Conservation (phyloP, 148 eudicot genomes). For the Persicaria tinctoria region DNA sequence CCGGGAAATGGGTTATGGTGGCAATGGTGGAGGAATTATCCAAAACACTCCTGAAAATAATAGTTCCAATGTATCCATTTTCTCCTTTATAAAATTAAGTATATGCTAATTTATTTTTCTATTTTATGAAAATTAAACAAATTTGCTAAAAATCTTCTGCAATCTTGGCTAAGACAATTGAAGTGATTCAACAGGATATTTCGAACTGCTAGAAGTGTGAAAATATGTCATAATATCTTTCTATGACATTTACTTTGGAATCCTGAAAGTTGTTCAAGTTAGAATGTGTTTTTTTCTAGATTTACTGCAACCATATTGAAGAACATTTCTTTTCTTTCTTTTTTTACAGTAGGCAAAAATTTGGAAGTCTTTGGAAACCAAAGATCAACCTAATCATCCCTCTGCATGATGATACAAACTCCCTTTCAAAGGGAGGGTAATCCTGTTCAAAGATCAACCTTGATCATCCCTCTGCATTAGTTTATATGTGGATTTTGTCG, state of each 20-base stretch:
- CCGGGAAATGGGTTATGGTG: too few relatives aligned
- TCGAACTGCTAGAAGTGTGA: background rate
- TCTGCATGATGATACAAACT: too few relatives aligned
- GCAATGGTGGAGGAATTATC: too few relatives aligned
- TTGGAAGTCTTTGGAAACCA: too few relatives aligned
- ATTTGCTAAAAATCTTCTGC: background rate
- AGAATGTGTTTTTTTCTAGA: background rate
- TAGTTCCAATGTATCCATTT: background rate
- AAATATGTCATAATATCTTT: background rate
- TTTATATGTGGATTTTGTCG: too few relatives aligned
- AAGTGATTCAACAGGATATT: background rate
- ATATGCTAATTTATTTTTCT: background rate
- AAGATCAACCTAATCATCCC: too few relatives aligned
- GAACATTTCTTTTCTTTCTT: background rate
- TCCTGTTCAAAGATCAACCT: too few relatives aligned
- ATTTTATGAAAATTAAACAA: background rate
- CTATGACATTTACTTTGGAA: background rate
- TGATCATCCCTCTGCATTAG: too few relatives aligned
- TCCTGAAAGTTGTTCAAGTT: background rate
- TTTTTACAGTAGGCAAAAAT: too few relatives aligned
- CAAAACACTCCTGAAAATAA: too few relatives aligned
- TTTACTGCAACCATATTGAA: background rate
- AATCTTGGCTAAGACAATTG: background rate
- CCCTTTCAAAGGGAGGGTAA: too few relatives aligned
- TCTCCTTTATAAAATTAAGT: background rate